A percentile compares a stretch with the other conserved stretches of the same genome.
phyloP scores from a whole-genome alignment of 805 yeast species.

The Yamadazyma paraphyllophila region DNA sequence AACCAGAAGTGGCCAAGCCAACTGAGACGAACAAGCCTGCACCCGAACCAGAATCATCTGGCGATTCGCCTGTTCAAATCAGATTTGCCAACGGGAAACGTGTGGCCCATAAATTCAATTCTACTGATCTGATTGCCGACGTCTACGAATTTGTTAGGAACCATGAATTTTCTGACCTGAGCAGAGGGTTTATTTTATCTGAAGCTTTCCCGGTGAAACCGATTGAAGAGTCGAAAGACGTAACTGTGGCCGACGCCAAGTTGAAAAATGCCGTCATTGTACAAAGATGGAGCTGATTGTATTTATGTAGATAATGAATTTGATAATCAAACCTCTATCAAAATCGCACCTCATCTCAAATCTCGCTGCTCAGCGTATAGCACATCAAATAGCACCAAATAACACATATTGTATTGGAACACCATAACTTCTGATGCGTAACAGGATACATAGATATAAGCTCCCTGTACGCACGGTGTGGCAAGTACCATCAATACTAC shows the following conservation, averaged over 20 bases:
- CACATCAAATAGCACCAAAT: no score
- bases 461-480: no score
- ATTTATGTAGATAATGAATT: not conserved
- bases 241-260: conserved; percentile 71
- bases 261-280: conserved; percentile 82
- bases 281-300: conserved; percentile 66
- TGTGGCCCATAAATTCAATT: conserved; percentile 58
- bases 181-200: conserved; percentile 62
- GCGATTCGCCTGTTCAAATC: conserved; percentile 77
- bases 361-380: not conserved
- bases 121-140: conserved; percentile 60
- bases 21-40: conserved; percentile 12
- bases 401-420: no score
- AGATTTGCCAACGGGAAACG: conserved; percentile 82
- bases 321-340: not conserved
- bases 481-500: no score
- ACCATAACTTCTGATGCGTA: no score
- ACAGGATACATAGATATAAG: no score
- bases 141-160: conserved; percentile 65
- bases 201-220: conserved; percentile 81
- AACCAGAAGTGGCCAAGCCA: conserved; percentile 16
- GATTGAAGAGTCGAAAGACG: conserved; percentile 50
- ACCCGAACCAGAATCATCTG: conserved; percentile 33
- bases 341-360: conserved; percentile 5
- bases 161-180: conserved; percentile 44